Evolutionary conservation across 768 basidiomycete species (phyloP), one percentile per base, ranked within the genome.

Genomic region (Tricholoma furcatifolium): DNA sequence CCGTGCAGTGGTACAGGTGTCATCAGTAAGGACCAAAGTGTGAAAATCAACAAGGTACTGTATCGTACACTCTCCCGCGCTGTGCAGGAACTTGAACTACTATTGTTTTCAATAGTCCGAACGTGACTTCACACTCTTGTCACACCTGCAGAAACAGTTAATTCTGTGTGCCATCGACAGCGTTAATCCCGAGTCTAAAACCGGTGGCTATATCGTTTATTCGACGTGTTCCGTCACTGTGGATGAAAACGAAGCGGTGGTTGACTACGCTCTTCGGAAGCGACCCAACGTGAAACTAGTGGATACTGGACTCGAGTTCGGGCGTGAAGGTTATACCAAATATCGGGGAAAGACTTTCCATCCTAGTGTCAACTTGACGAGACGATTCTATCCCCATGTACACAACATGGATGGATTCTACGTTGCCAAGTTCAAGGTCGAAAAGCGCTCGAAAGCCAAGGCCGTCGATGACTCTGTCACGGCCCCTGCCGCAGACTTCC

Each of bases 361-460:
- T 66, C 77, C 88, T 31, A 88, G 81, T 58, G 67, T 99, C 62
- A 78, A 74, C 56, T 70, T 96, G 58, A 97, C 97, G 17, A 76
- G 93, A 60, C 76, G 97, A 55, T 96, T 93, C 69, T 96, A 94
- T 67, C 91, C 95, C 14, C 95, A 98, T 70, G 94, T 97, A 62
- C 95, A 98, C 73, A 99, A 99, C 71, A 97, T 98, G 95, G 97
- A 99, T 67, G 97, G 97, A 5, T 99, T 99, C 80, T 99, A 81
- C 69, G 95, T 98, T 50, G 96, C 96, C 54, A 98, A 98, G 70
- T 92, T 99, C 80, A 95, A 91, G 70, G 87, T 98, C n/a, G 88
- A 84, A 66, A 91, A 84, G 70, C 79, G 87, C 54, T 65, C 73
- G 43, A 94, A 89, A 72, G 63, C 52, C 32, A 64, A 62, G 50